Base-by-base conservation (phyloP, 2,329 filamentous ascomycete genomes). In the Cercospora citrullina region DNA sequence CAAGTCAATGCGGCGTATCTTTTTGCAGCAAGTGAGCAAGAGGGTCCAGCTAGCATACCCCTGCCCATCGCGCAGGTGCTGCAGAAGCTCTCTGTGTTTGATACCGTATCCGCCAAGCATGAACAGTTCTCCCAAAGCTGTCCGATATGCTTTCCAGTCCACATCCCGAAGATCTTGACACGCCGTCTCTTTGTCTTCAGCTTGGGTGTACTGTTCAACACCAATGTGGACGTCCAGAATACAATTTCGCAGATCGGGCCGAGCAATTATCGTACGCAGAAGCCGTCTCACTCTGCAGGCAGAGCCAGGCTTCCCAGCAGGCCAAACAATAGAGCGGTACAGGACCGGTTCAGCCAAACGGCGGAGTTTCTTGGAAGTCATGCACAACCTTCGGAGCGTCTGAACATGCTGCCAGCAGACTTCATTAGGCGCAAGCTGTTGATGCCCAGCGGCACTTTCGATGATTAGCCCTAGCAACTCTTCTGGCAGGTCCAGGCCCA, bases 381-480 rank as follows among this genome's bases (percentile, higher is more conserved):
- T 16, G 53, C 60, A 63, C n/a, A 68, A n/a, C n/a, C 63, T n/a
- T 10, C 26, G 9, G 3, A 68, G 48, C 16, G 39, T 66, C 55
- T 53, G 36, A 39, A 16, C 36, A 18, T 3, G 31, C 18, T 66
- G 36, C 16, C 60, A 42, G 45, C 21, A 16, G 8, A 51, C 63
- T 9, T 26, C 30, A 33, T 30, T 33, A 39, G 9, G 30, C 21
- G 53, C 53, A 33, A 30, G 30, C 53, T 58, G 53, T 30, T 33
- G 28, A 18, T 42, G 42, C 45, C 26, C 30, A 36, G 28, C 39
- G n/a, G 51, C 30, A 12, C 67, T 36, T 16, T 63, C 66, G 14
- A 68, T 60, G 12, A 69, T 63, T 7, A 18, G 28, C 45, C 53
- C 51, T 18, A 70, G 60, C n/a, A 71, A 21, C 53, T 69, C 63